Percentiles rank a stretch among this genome's conserved stretches.
phyloP scores from a whole-genome alignment of 164 flowering plant genomes.

The Brasenia schreberi region DNA sequence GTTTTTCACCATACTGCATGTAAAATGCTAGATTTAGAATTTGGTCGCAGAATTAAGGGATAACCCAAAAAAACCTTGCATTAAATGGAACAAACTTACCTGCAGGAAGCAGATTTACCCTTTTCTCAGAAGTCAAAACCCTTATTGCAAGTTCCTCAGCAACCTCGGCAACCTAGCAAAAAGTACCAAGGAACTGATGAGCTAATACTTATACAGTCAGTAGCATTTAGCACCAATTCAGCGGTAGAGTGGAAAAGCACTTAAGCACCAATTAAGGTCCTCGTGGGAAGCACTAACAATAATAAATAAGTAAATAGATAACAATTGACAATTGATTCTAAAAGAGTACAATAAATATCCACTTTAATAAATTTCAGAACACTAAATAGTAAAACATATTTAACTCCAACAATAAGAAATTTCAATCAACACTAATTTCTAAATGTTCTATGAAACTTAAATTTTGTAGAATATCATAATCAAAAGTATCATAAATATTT shows the following conservation, averaged over 20 bases:
- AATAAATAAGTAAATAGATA: too few relatives aligned
- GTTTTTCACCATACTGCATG: too few relatives aligned
- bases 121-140: constrained; percentile 67
- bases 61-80: neutral
- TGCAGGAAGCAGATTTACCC: constrained; percentile 59
- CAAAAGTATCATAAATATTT: too few relatives aligned
- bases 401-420: too few relatives aligned
- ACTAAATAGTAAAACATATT: too few relatives aligned
- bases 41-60: neutral
- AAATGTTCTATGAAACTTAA: too few relatives aligned
- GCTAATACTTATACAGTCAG: neutral
- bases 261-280: neutral
- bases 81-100: constrained; percentile 24
- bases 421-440: too few relatives aligned
- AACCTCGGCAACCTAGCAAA: constrained; percentile 67
- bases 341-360: too few relatives aligned
- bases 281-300: too few relatives aligned
- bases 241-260: neutral
- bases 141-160: constrained; percentile 59
- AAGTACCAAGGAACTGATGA: constrained; percentile 1
- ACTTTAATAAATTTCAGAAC: too few relatives aligned
- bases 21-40: neutral
- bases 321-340: too few relatives aligned
- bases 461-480: too few relatives aligned
- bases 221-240: constrained; percentile 3